A percentile compares a stretch with the other conserved stretches of the same genome.
These are phyloP conservation scores for Madurella fahalii DNA, from an alignment of 2,329 filamentous ascomycete species.

Conservation along the genomic window DNA sequence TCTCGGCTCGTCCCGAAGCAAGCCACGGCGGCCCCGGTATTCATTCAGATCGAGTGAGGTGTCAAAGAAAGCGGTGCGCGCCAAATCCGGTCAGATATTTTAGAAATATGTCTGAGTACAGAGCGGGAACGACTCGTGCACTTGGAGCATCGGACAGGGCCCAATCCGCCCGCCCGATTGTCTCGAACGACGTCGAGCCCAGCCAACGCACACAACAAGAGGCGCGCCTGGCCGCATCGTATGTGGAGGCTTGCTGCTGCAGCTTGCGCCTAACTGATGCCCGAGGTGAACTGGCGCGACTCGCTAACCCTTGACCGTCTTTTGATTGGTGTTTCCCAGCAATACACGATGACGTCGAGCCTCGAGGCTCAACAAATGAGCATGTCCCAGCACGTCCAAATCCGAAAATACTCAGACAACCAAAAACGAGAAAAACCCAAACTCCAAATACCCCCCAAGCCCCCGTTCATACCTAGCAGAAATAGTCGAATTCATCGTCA, in stretches of 20 bases:
- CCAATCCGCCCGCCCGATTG: too few relatives aligned
- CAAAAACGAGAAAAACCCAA: not conserved
- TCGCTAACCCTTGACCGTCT: not conserved
- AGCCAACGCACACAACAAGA: too few relatives aligned
- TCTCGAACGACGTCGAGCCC: not conserved
- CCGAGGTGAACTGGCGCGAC: not conserved
- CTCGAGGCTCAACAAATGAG: not conserved
- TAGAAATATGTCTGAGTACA: too few relatives aligned
- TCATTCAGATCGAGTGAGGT: too few relatives aligned
- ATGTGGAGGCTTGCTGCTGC: not conserved
- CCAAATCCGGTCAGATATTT: too few relatives aligned
- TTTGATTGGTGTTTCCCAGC: not conserved
- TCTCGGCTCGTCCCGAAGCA: not conserved
- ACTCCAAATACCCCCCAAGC: not conserved
- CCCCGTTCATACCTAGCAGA: conserved; percentile 38
- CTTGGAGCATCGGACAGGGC: too few relatives aligned
- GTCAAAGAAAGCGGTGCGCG: too few relatives aligned
- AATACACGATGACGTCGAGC: too few relatives aligned
- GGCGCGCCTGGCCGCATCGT: not conserved
- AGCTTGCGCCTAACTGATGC: conserved; percentile 5
- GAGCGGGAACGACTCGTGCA: too few relatives aligned
- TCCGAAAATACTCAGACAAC: too few relatives aligned
- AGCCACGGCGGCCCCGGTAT: not conserved
- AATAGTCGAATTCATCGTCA: conserved; percentile 43
- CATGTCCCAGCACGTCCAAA: too few relatives aligned